Base-by-base conservation (phyloP, 108 stramenopile species). In the Cyclotella kingstonii region DNA sequence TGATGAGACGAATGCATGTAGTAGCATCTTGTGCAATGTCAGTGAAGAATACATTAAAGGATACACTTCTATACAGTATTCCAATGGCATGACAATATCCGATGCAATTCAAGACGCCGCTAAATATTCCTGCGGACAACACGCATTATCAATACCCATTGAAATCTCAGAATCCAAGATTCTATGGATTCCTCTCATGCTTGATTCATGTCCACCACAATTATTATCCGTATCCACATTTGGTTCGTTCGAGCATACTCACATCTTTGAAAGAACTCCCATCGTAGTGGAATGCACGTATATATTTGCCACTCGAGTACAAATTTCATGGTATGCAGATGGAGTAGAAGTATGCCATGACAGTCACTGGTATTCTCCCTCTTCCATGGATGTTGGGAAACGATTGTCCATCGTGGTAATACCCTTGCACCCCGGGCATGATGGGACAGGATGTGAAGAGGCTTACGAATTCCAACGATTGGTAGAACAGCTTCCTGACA, bases 301-400 rank as follows among this genome's bases (percentile, higher is more conserved):
- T 9, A 23, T 87, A 6, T 83, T 63, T 67, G 75, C 89, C 0
- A 63, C 66, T 29, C 29, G 54, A 12, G 81, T 59, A 0, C 51
- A 49, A 19, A 70, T 90, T n/a, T 68, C 74, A 17, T 90, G 89
- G 89, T 90, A 75, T 70, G 80, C 68, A 4, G 69, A 70, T 33
- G 60, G 36, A 10, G 27, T 70, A 14, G 17, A 41, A 33, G 76
- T 74, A 0, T 50, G 52, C 23, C 28, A 44, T n/a, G 61, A 74
- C 36, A 56, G 41, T 18, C 12, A 33, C 17, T 70, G 54, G 30
- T 77, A 68, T 42, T 42, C 56, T 41, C 67, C 72, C 19, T 50
- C 68, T 0, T 28, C 33, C 12, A 15, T 27, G n/a, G 73, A 80
- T 44, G 30, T 71, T 5, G 74, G 69, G 11, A 77, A 77, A 35